Conservation (phyloP, 1,284 basidiomycete genomes). For the Cutaneotrichosporon spelunceum region DNA sequence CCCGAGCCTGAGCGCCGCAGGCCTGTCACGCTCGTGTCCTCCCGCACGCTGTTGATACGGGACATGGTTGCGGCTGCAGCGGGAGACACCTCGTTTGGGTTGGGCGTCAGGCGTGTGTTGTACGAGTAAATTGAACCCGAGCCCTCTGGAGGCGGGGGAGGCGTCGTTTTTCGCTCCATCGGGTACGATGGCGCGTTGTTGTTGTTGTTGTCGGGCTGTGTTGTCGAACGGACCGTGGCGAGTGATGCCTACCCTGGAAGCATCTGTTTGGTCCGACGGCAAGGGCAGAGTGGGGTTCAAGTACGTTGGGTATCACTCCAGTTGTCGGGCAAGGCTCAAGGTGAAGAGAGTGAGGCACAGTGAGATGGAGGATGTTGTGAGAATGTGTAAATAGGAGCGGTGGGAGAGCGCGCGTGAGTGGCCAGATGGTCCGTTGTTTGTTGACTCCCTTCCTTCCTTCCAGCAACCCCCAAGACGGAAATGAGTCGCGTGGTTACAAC, state of each 20-base stretch:
- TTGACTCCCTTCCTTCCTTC: no score
- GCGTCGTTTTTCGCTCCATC: background rate
- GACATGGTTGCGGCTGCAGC: conserved; percentile 7
- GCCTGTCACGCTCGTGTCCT: conserved; percentile 11
- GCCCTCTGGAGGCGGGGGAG: background rate
- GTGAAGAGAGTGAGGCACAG: background rate
- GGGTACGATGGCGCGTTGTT: background rate
- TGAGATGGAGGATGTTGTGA: background rate
- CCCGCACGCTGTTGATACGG: conserved; percentile 25
- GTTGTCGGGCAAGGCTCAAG: background rate
- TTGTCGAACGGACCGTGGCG: background rate
- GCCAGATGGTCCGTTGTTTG: conserved; percentile 4
- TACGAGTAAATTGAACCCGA: conserved; percentile 45
- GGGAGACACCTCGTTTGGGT: conserved; percentile 1
- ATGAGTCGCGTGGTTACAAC: conserved; percentile 10
- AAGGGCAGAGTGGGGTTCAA: background rate
- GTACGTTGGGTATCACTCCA: background rate
- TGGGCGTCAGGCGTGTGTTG: conserved; percentile 36
- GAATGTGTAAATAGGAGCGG: no score
- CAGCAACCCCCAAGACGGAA: no score
- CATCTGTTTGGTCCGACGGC: background rate
- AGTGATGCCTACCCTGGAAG: background rate
- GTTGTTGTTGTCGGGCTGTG: background rate
- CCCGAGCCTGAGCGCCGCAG: conserved; percentile 28
- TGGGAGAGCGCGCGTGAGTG: background rate